Base-by-base conservation (phyloP, 305 asterid species). In the Fraxinus baroniana region DNA sequence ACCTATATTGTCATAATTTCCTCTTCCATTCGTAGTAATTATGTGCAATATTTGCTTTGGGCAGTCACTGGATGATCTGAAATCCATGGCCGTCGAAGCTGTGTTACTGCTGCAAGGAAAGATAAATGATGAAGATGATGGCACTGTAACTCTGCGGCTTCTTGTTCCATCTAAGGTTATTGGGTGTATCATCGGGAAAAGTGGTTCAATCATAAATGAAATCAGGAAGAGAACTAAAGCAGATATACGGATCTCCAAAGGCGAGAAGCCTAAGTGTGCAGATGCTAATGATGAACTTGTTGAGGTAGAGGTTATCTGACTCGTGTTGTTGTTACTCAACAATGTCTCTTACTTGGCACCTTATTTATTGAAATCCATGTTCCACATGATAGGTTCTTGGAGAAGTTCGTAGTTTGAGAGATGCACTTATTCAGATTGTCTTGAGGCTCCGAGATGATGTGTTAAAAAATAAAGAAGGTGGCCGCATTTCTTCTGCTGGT, bases 61-160 rank as follows among this genome's bases (percentile, higher is more conserved):
- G 86, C 90, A 95, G 99, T 88, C 98, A 39, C 35, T 83, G 83
- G 98, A 94, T 87, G 98, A 94, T 91, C 77, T 90, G 82, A 95
- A 93, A 87, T 95, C 99, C 83, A 91, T 89, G 89, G 97, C 95
- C 1, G 98, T 94, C 87, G 98, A 95, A 87, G 99, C 99, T 77
- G 97, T 94, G 66, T 80, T 95, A 17, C 79, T 95, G 91, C 89
- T 95, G 82, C 98, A 94, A 88, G 93, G 88, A 79, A 95, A 95
- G 89, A 93, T 95, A 83, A 92, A 92, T 28, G 94, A 91, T 80
- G 99, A 94, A 80, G 98, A 92, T 83, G 93, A 86, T 22, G 93
- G 91, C 74, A 79, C 81, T 77, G 95, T 88, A 18, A 90, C 91
- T 41, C 64, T 95, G 83, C 90, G 97, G 80, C 94, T 95, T 78